phyloP scores from a whole-genome alignment of 2,329 filamentous ascomycete genomes.

The Xylaria sp. region DNA sequence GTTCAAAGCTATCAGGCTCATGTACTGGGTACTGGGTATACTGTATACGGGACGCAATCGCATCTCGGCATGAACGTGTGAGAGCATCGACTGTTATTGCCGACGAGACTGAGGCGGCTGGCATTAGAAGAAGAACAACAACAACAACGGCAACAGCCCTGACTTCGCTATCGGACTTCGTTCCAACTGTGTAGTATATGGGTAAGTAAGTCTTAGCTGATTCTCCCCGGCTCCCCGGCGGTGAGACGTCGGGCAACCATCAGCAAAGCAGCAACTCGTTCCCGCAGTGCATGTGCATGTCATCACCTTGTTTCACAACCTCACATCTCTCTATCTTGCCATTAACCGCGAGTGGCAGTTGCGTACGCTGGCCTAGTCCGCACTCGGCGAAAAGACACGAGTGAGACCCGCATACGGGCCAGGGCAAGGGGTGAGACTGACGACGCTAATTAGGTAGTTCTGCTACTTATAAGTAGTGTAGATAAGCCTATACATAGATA shows the following conservation, averaged over 20 bases:
- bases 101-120: too few relatives aligned
- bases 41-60: background rate
- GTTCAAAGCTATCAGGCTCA: background rate
- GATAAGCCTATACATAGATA: background rate
- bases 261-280: background rate
- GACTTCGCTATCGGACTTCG: too few relatives aligned
- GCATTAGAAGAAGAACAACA: too few relatives aligned
- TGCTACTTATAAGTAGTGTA: too few relatives aligned
- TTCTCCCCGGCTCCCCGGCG: too few relatives aligned
- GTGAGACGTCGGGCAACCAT: background rate
- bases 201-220: too few relatives aligned
- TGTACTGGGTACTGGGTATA: too few relatives aligned
- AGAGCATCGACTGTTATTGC: background rate
- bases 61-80: slow-evolving; percentile 6
- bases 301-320: slow-evolving; percentile 13
- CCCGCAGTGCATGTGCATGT: background rate
- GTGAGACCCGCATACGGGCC: slow-evolving; percentile 14
- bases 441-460: slow-evolving; percentile 13
- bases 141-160: too few relatives aligned
- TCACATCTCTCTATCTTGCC: slow-evolving; percentile 8
- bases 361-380: slow-evolving; percentile 8
- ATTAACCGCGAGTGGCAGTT: slow-evolving; percentile 32
- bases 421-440: slow-evolving; percentile 10
- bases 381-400: slow-evolving; percentile 23
- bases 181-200: too few relatives aligned